Percentiles rank a stretch among this genome's conserved stretches.
Evolutionary conservation across 345 rosid species (phyloP).

Genomic region (Anacardium occidentale): DNA sequence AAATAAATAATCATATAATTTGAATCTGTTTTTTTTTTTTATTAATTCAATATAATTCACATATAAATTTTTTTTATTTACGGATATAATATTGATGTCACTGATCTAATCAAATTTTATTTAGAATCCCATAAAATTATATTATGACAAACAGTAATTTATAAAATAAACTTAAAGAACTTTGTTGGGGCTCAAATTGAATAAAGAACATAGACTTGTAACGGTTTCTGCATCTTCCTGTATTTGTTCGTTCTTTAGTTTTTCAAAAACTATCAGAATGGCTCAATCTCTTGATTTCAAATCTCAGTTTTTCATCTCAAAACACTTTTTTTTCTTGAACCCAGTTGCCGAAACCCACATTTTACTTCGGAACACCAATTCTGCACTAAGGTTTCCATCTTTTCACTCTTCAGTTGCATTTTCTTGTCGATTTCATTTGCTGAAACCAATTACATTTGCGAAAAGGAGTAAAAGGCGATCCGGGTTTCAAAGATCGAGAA

Average conservation of each 20-base stretch:
- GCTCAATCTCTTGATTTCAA: constrained; percentile 10
- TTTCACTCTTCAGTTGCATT: constrained; percentile 8
- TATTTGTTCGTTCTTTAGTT: background rate
- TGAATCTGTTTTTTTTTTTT: too few relatives aligned
- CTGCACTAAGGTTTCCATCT: constrained; percentile 15
- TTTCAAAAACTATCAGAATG: constrained; percentile 16
- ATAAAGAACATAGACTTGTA: background rate
- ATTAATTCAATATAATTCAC: too few relatives aligned
- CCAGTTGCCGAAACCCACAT: constrained; percentile 9
- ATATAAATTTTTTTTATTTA: too few relatives aligned
- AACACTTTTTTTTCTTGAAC: constrained; percentile 1
- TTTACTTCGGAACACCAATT: constrained; percentile 3
- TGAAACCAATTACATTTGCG: constrained; percentile 30
- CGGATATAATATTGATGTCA: too few relatives aligned
- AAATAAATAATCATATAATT: too few relatives aligned
- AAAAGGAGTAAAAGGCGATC: constrained; percentile 37
- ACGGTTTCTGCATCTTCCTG: constrained; percentile 16
- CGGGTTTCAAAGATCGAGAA: constrained; percentile 28
- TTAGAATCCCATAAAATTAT: too few relatives aligned
- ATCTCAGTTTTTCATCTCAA: constrained; percentile 20
- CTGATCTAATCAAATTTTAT: too few relatives aligned
- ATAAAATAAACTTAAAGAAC: too few relatives aligned
- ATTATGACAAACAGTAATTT: too few relatives aligned
- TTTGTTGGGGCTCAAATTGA: background rate
- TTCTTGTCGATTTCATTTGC: constrained; percentile 26